phyloP scores from a whole-genome alignment of 495 filamentous ascomycete species.

The Neurospora discreta region DNA sequence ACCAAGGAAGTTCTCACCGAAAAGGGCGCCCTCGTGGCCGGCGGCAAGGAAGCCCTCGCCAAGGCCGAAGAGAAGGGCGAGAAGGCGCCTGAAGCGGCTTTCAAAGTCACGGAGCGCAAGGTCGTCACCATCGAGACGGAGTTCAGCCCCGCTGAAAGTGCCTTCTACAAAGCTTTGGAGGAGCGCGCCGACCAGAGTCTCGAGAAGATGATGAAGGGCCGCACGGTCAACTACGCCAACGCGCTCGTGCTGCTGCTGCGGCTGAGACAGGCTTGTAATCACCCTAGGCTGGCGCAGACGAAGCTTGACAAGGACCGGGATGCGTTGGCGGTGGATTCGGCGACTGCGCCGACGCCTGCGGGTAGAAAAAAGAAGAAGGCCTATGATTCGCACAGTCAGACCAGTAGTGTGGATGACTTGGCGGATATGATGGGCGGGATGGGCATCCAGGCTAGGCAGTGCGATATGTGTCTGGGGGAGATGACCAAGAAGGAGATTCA shows the following conservation, averaged over 20 bases:
- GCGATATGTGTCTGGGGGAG: slow-evolving; percentile 74
- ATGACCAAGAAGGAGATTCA: slow-evolving; percentile 48
- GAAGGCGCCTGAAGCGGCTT: slow-evolving; percentile 40
- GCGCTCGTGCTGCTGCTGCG: slow-evolving; percentile 83
- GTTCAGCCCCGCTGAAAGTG: slow-evolving; percentile 67
- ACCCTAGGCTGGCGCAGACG: slow-evolving; percentile 73
- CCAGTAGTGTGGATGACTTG: slow-evolving; percentile 54
- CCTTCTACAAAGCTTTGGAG: slow-evolving; percentile 78
- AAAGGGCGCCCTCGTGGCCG: slow-evolving; percentile 63
- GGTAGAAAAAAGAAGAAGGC: slow-evolving; percentile 27
- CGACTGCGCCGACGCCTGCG: slow-evolving; percentile 20
- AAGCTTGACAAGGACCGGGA: slow-evolving; percentile 83
- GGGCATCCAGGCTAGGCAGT: slow-evolving; percentile 69
- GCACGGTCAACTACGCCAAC: slow-evolving; percentile 37
- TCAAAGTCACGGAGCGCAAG: slow-evolving; percentile 79
- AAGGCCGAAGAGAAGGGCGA: slow-evolving; percentile 38
- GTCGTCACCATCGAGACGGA: slow-evolving; percentile 69
- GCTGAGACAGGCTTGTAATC: slow-evolving; percentile 87
- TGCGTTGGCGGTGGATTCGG: slow-evolving; percentile 55
- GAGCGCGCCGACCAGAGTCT: slow-evolving; percentile 73
- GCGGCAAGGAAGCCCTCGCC: slow-evolving; percentile 42
- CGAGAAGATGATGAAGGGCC: slow-evolving; percentile 69
- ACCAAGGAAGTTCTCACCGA: slow-evolving; percentile 91
- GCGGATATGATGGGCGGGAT: slow-evolving; percentile 77
- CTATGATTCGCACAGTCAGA: slow-evolving; percentile 31